Conservation (phyloP, 2,329 filamentous ascomycete species). For the Cladobotryum mycophilum region DNA sequence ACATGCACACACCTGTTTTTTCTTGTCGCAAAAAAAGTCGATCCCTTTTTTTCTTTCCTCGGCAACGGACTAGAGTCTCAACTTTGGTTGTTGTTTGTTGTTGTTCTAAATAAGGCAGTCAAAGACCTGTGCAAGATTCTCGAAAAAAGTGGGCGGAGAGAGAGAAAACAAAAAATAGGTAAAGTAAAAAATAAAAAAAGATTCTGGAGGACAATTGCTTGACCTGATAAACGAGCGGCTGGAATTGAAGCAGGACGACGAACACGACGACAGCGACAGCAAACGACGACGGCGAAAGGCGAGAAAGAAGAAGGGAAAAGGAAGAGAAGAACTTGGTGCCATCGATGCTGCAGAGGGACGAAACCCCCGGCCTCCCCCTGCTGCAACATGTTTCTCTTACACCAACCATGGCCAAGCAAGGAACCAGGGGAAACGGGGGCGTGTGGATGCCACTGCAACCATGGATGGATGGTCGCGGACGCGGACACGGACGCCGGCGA, state of each 20-base stretch:
- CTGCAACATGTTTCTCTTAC: slow-evolving; percentile 5
- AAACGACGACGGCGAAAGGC: slow-evolving; percentile 19
- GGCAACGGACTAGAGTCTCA: slow-evolving; percentile 16
- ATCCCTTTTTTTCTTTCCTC: slow-evolving; percentile 16
- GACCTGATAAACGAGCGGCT: slow-evolving; percentile 32
- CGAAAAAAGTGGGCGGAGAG: slow-evolving; percentile 4
- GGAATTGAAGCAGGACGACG: slow-evolving; percentile 26
- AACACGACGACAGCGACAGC: slow-evolving; percentile 11
- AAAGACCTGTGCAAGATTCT: slow-evolving; percentile 3
- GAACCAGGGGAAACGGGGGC: slow-evolving; percentile 7
- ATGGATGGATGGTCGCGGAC: slow-evolving; percentile 3
- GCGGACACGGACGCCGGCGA: slow-evolving; percentile 3
- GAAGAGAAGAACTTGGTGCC: slow-evolving; percentile 16
- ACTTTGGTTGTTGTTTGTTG: neutral
- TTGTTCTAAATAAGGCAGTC: slow-evolving; percentile 6
- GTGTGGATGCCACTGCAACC: neutral
- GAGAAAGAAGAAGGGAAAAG: slow-evolving; percentile 21
- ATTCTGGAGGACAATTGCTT: slow-evolving; percentile 22
- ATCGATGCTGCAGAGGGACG: slow-evolving; percentile 6
- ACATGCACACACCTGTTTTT: neutral
- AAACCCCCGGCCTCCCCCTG: slow-evolving; percentile 11
- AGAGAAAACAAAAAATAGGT: slow-evolving; percentile 18
- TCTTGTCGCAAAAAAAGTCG: slow-evolving; percentile 5
- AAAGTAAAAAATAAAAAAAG: slow-evolving; percentile 22
- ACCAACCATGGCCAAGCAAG: slow-evolving; percentile 10